These are phyloP conservation scores for Flueggea neowawraea DNA, from an alignment of 441 rosid genomes.

Conservation along the genomic window DNA sequence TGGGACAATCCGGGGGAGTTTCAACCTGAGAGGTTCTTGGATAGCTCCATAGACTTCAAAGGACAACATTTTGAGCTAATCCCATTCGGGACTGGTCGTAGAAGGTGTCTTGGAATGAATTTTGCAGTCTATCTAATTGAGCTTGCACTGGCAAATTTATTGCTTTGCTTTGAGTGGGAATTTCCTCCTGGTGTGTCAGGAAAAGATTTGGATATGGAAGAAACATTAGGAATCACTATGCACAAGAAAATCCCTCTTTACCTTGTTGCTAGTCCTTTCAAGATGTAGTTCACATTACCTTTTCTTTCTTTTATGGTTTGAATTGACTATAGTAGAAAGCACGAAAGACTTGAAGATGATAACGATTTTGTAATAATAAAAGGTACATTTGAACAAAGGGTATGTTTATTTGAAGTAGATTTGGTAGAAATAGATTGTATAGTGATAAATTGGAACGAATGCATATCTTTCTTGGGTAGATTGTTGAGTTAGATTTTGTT, in stretches of 20 bases:
- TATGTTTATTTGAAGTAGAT: too few species aligned
- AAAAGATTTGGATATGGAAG: slow-evolving; percentile 14
- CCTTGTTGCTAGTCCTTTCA: neutral
- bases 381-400: too few species aligned
- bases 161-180: slow-evolving; percentile 25
- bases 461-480: too few species aligned
- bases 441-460: too few species aligned
- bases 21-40: slow-evolving; percentile 37
- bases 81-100: slow-evolving; percentile 47
- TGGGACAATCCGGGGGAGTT: slow-evolving; percentile 42
- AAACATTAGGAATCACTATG: slow-evolving; percentile 5
- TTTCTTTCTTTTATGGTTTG: too few species aligned
- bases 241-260: slow-evolving; percentile 15
- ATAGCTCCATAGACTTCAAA: slow-evolving; percentile 22
- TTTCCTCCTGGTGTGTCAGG: slow-evolving; percentile 12
- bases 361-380: too few species aligned
- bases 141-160: slow-evolving; percentile 36
- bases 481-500: too few species aligned
- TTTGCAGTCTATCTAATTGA: slow-evolving; percentile 31
- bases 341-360: too few species aligned
- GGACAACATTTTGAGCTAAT: slow-evolving; percentile 38
- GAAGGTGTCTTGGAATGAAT: slow-evolving; percentile 43
- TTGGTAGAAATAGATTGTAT: too few species aligned
- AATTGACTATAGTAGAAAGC: too few species aligned
- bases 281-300: too few species aligned